Evolutionary conservation across 1,139 yeast species (phyloP).

Genomic region (Geotrichum citri-aurantii): DNA sequence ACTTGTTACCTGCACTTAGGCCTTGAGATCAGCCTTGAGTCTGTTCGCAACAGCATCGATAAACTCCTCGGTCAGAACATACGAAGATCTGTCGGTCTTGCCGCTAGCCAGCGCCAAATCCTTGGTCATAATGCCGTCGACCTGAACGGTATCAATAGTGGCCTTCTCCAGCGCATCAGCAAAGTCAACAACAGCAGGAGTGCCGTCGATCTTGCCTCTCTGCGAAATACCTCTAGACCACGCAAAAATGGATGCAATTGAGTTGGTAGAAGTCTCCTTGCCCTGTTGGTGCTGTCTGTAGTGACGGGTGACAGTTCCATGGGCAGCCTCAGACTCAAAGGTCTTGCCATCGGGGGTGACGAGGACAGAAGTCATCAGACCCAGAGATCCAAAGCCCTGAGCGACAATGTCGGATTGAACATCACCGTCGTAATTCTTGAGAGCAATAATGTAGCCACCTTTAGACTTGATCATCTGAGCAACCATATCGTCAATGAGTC

Average conservation of each 20-base stretch:
- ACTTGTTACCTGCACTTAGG: slow-evolving; percentile 5
- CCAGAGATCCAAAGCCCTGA: slow-evolving; percentile 94
- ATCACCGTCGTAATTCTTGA: slow-evolving; percentile 97
- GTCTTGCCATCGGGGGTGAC: slow-evolving; percentile 94
- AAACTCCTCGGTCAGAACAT: slow-evolving; percentile 87
- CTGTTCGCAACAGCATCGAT: slow-evolving; percentile 70
- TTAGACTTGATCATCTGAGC: slow-evolving; percentile 95
- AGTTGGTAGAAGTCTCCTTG: slow-evolving; percentile 92
- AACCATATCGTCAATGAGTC: slow-evolving; percentile 96
- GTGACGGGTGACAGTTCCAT: slow-evolving; percentile 96
- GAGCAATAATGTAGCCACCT: slow-evolving; percentile 92
- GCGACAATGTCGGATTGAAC: slow-evolving; percentile 96
- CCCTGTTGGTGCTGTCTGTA: slow-evolving; percentile 93
- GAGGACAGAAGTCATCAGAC: slow-evolving; percentile 91
- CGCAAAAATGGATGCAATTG: slow-evolving; percentile 93
- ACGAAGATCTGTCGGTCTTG: slow-evolving; percentile 69
- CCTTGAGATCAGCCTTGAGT: slow-evolving; percentile 33
- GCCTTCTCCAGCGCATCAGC: slow-evolving; percentile 76
- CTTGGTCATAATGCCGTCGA: slow-evolving; percentile 89
- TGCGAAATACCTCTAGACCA: slow-evolving; percentile 92
- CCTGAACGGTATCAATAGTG: slow-evolving; percentile 76
- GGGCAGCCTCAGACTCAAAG: slow-evolving; percentile 95
- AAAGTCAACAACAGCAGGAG: slow-evolving; percentile 77
- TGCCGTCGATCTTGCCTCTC: slow-evolving; percentile 82
- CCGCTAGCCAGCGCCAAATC: slow-evolving; percentile 88